Conservation (phyloP, 306 rosid genomes). For the Lotus japonicus region DNA sequence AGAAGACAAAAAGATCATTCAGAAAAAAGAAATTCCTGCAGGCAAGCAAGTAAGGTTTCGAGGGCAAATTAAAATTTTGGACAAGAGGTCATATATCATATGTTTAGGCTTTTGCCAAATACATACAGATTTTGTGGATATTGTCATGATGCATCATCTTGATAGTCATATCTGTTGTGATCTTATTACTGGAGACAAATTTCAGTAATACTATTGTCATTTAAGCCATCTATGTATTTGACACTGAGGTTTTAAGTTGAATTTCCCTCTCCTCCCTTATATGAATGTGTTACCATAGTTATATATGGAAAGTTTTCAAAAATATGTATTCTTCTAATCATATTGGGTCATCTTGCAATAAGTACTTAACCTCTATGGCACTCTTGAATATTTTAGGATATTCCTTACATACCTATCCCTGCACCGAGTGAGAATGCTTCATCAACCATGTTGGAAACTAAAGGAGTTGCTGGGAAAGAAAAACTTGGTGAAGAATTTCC, state of each 20-base stretch:
- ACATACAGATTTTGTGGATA: background rate
- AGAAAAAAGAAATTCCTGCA: conserved; percentile 19
- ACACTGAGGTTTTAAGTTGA: background rate
- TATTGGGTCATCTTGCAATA: background rate
- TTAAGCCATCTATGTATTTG: background rate
- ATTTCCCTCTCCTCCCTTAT: background rate
- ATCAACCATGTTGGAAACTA: background rate
- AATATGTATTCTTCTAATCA: background rate
- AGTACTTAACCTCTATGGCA: background rate
- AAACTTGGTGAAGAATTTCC: background rate
- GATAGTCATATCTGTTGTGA: background rate
- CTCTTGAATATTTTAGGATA: conserved; percentile 20
- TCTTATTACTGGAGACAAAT: background rate
- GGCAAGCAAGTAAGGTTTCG: conserved; percentile 25
- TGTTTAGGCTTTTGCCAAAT: background rate
- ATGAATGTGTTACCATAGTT: background rate
- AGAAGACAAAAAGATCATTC: conserved; percentile 17
- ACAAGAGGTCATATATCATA: background rate
- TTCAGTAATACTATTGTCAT: background rate
- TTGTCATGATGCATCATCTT: background rate
- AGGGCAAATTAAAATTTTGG: background rate
- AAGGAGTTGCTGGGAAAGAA: background rate
- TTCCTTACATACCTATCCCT: background rate
- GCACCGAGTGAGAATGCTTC: background rate
- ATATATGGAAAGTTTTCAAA: background rate